Evolutionary conservation across 768 basidiomycete genomes (phyloP), one percentile per base, ranked within the genome.

Genomic region (Boletus barrowsii): DNA sequence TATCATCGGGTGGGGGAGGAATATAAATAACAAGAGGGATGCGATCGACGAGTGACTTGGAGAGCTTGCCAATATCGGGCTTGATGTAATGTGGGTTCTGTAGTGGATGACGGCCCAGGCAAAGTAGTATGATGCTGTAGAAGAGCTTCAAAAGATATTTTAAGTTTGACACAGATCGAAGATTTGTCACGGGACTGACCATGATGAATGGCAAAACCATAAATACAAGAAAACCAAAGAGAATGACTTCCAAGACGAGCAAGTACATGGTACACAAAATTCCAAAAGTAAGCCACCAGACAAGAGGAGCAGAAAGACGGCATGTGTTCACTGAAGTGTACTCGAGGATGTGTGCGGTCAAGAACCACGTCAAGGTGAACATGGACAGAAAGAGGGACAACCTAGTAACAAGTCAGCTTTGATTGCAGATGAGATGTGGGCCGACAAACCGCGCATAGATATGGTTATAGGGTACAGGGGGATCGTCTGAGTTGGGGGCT

Each of bases 21-120:
- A 93, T 92, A 70, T 92, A 93, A 58, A 90, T 80, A 26, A 92
- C 90, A 20, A 93, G 78, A 1, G 91, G 91, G 37, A 93, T 92
- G 46, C 79, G 79, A 51, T 92, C 87, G 22, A 93, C 89, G 9
- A 86, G 72, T 7, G 83, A 72, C 64, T 83, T 84, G 1, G 89
- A 74, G 9, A 93, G 73, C 64, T 90, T 90, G 6, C 82, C 86
- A 39, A 92, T 82, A 47, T 92, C 89, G 10, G 88, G 89, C 54
- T 84, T 85, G 67, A 92, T 88, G 65, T 81, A 77, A 51, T 79
- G 76, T 9, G 87, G 85, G 54, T 84, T 83, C 65, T 89, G 88
- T 37, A 91, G 67, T 3, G 90, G 90, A 63, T 90, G 88, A 20
- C 90, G 81, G 3, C 91, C 90, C 18, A 90, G 74, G 66, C 87